Evolutionary conservation across 2,329 filamentous ascomycete genomes (phyloP).

Genomic region (Pleomassaria siparia): DNA sequence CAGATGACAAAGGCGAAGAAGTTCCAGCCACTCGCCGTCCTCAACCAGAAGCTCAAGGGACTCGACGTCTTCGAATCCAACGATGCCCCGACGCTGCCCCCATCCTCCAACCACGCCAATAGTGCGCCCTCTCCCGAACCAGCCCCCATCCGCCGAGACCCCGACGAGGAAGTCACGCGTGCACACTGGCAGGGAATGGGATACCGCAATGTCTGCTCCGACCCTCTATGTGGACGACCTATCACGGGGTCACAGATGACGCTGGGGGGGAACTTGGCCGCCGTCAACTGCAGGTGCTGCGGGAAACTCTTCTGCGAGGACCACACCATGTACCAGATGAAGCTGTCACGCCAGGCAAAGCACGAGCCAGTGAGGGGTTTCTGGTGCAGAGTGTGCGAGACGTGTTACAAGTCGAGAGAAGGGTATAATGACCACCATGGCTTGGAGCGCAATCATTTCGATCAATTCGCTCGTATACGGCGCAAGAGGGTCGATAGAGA

Average conservation of each 20-base stretch:
- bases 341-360: constrained; percentile 81
- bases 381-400: constrained; percentile 96
- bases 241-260: constrained; percentile 54
- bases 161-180: constrained; percentile 85
- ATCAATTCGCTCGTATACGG: constrained; percentile 69
- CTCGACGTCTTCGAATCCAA: constrained; percentile 94
- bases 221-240: constrained; percentile 71
- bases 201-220: constrained; percentile 77
- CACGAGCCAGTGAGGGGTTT: constrained; percentile 88
- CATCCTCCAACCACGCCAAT: constrained; percentile 31
- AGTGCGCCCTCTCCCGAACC: constrained; percentile 35
- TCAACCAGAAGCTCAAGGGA: constrained; percentile 92
- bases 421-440: constrained; percentile 91
- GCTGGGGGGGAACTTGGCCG: constrained; percentile 77
- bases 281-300: constrained; percentile 90
- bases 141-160: constrained; percentile 57
- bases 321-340: constrained; percentile 99
- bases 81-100: constrained; percentile 58
- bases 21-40: constrained; percentile 85
- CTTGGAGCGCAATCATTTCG: constrained; percentile 69
- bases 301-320: constrained; percentile 93
- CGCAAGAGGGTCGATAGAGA: constrained; percentile 79
- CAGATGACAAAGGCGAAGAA: constrained; percentile 91
- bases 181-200: constrained; percentile 84
- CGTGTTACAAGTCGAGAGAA: constrained; percentile 95